phyloP scores from a whole-genome alignment of 192 early-diverging fungal genomes.

The Coemansia sp. region DNA sequence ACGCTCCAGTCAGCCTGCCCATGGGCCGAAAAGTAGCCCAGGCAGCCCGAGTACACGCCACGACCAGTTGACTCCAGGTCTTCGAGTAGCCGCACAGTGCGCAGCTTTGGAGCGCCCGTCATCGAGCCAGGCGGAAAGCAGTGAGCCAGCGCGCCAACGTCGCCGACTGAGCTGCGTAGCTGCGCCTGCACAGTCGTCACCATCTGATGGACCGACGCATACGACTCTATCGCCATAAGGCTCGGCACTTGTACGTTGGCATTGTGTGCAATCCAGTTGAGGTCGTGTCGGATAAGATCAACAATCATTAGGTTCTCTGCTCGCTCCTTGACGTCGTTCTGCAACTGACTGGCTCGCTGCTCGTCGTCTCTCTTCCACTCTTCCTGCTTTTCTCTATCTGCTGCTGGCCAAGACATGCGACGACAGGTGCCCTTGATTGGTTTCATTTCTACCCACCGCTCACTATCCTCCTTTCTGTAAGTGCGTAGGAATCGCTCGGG shows the following conservation, averaged over 20 bases:
- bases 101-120: conserved; percentile 95
- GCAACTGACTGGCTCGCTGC: conserved; percentile 44
- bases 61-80: conserved; percentile 66
- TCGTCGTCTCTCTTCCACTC: conserved; percentile 27
- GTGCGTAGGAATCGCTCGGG: conserved; percentile 84
- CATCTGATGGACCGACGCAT: conserved; percentile 89
- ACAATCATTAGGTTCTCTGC: conserved; percentile 99
- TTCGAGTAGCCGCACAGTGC: conserved; percentile 79
- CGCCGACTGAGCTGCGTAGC: conserved; percentile 58
- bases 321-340: conserved; percentile 80
- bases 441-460: conserved; percentile 80
- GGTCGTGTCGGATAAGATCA: conserved; percentile 92
- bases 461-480: neutral
- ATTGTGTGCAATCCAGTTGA: conserved; percentile 71
- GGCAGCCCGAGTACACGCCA: conserved; percentile 85
- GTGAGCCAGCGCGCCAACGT: conserved; percentile 67
- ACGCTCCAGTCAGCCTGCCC: conserved; percentile 76
- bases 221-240: conserved; percentile 88
- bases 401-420: neutral
- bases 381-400: neutral
- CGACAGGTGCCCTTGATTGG: conserved; percentile 88
- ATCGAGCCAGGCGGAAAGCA: conserved; percentile 96
- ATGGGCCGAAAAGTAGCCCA: conserved; percentile 82
- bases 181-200: conserved; percentile 80
- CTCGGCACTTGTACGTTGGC: conserved; percentile 72